Percentiles rank a stretch among this genome's conserved stretches.
These are phyloP conservation scores for Kregervanrija pseudodelftensis DNA, from an alignment of 805 yeast species.

Conservation along the genomic window DNA sequence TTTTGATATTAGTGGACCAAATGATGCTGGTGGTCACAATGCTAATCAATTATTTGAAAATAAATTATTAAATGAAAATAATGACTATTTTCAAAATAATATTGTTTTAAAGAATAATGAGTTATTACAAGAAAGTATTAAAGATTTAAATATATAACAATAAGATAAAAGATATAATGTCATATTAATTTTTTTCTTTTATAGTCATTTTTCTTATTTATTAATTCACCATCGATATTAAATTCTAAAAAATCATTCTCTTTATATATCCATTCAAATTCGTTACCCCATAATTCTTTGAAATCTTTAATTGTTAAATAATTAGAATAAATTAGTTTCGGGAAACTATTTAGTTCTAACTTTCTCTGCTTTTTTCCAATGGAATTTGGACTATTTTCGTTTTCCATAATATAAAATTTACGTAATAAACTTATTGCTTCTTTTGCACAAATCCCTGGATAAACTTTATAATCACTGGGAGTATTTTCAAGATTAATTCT, in stretches of 20 bases:
- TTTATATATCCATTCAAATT: conserved; percentile 20
- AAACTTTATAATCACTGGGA: conserved; percentile 11
- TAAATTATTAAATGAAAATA: conserved; percentile 16
- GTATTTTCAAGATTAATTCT: conserved; percentile 42
- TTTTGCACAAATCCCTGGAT: conserved; percentile 72
- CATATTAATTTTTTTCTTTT: not conserved
- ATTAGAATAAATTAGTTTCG: conserved; percentile 47
- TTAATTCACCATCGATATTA: conserved; percentile 7
- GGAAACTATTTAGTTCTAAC: conserved; percentile 50
- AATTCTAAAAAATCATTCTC: conserved; percentile 21
- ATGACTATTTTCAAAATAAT: conserved; percentile 18
- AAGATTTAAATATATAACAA: conserved; percentile 13
- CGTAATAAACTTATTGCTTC: conserved; percentile 81
- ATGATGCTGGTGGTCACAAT: not conserved
- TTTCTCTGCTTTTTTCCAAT: conserved; percentile 64
- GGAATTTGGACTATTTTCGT: conserved; percentile 78
- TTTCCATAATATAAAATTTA: conserved; percentile 78
- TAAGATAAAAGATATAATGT: not conserved
- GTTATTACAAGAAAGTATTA: conserved; percentile 17
- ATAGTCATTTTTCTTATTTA: not conserved
- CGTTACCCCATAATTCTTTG: conserved; percentile 39
- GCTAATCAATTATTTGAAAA: conserved; percentile 8
- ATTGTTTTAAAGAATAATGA: conserved; percentile 24
- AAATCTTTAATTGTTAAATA: conserved; percentile 51
- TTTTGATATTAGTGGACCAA: conserved; percentile 10